phyloP scores from a whole-genome alignment of 306 rosid genomes.

The Gillenia trifoliata region DNA sequence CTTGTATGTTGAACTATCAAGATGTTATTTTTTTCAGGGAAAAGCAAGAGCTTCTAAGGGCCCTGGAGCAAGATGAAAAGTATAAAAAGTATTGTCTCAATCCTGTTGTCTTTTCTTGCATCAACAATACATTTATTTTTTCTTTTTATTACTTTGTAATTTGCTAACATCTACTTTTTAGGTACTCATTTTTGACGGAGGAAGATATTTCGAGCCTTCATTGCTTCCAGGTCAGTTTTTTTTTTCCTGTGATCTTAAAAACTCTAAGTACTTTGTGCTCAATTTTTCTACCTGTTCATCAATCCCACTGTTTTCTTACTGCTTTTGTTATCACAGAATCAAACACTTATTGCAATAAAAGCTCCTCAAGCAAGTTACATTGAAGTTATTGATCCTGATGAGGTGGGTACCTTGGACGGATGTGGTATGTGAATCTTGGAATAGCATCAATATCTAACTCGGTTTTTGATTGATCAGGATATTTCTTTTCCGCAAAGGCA shows the following conservation, averaged over 20 bases:
- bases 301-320: slow-evolving; percentile 25
- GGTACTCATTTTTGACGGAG: slow-evolving; percentile 55
- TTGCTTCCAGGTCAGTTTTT: slow-evolving; percentile 58
- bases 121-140: background rate
- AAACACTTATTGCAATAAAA: slow-evolving; percentile 64
- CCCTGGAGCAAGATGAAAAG: slow-evolving; percentile 43
- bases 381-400: slow-evolving; percentile 79
- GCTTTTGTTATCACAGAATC: slow-evolving; percentile 41
- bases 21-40: slow-evolving; percentile 44
- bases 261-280: background rate
- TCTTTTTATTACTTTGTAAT: slow-evolving; percentile 23
- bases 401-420: slow-evolving; percentile 44
- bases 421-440: slow-evolving; percentile 21
- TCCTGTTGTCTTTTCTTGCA: background rate
- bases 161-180: slow-evolving; percentile 26
- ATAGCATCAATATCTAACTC: slow-evolving; percentile 12
- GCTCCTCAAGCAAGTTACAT: slow-evolving; percentile 74
- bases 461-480: slow-evolving; percentile 46
- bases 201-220: slow-evolving; percentile 63
- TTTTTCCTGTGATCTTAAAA: slow-evolving; percentile 3
- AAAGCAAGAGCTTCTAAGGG: slow-evolving; percentile 55
- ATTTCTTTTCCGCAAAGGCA: slow-evolving; percentile 49
- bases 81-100: slow-evolving; percentile 40
- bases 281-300: slow-evolving; percentile 10
- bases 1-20: slow-evolving; percentile 11